Conservation (phyloP, 1,139 yeast genomes). For the Scheffersomyces cryptocercus region DNA sequence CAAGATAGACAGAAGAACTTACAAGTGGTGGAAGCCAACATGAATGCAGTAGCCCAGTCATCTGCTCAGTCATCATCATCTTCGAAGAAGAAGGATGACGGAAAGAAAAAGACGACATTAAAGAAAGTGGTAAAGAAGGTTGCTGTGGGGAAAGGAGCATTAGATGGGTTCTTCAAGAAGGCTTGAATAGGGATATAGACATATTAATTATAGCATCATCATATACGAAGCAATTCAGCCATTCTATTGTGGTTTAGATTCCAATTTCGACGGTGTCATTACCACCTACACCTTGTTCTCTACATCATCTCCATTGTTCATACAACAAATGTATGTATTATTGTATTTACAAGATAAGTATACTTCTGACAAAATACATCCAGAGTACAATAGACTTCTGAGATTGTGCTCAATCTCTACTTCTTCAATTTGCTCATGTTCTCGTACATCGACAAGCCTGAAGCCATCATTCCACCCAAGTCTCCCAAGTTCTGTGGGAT, state of each 20-base stretch:
- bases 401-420: conserved; percentile 1
- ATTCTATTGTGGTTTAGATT: neutral
- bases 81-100: conserved; percentile 15
- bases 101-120: conserved; percentile 17
- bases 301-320: no score
- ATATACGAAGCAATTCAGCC: neutral
- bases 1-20: conserved; percentile 26
- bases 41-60: conserved; percentile 24
- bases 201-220: neutral
- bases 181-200: conserved; percentile 14
- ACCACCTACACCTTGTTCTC: no score
- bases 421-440: conserved; percentile 37
- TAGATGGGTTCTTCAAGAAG: conserved; percentile 59
- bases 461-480: conserved; percentile 71
- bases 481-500: conserved; percentile 78
- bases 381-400: no score
- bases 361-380: neutral
- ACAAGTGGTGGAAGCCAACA: conserved; percentile 37
- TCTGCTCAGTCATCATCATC: conserved; percentile 17
- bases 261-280: neutral
- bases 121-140: conserved; percentile 40
- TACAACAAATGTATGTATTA: neutral
- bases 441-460: conserved; percentile 73
- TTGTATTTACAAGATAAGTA: conserved; percentile 1
- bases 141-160: conserved; percentile 59